Percentiles rank a stretch among this genome's conserved stretches.
Evolutionary conservation across 1,139 yeast genomes (phyloP).

Genomic region (Ashbya aceris): DNA sequence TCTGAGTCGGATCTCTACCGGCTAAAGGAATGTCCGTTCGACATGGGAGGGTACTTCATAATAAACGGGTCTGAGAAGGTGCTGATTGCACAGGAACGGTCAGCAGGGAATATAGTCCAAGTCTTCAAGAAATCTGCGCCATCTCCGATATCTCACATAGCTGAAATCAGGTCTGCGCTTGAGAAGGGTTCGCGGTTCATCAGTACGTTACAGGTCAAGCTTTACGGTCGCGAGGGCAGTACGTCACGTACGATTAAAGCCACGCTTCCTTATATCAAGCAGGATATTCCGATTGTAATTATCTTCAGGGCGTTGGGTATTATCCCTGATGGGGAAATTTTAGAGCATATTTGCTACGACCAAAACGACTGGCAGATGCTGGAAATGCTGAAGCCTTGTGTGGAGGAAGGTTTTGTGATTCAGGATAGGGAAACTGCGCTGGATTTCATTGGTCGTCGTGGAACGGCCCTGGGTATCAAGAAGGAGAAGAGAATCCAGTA

Average conservation of each 20-base stretch:
- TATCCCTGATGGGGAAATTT: slow-evolving; percentile 97
- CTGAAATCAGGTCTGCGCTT: slow-evolving; percentile 92
- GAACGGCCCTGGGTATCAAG: slow-evolving; percentile 83
- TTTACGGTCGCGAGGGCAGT: slow-evolving; percentile 75
- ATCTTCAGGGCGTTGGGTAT: slow-evolving; percentile 97
- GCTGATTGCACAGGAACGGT: slow-evolving; percentile 94
- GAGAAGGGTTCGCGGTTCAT: slow-evolving; percentile 96
- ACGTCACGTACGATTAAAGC: slow-evolving; percentile 83
- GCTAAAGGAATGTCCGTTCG: slow-evolving; percentile 96
- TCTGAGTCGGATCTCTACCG: slow-evolving; percentile 94
- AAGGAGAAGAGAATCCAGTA: slow-evolving; percentile 97
- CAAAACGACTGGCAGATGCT: slow-evolving; percentile 99
- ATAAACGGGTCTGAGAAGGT: slow-evolving; percentile 98
- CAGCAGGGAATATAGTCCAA: slow-evolving; percentile 97
- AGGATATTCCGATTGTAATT: slow-evolving; percentile 92
- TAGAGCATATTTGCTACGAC: slow-evolving; percentile 96
- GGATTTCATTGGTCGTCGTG: slow-evolving; percentile 98
- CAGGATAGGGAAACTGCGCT: slow-evolving; percentile 97
- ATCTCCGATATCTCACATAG: slow-evolving; percentile 90
- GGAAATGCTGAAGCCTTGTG: slow-evolving; percentile 98
- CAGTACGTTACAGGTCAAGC: slow-evolving; percentile 87
- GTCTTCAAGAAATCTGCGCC: slow-evolving; percentile 97
- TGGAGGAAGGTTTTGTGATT: slow-evolving; percentile 96
- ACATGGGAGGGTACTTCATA: slow-evolving; percentile 98
- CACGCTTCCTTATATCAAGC: slow-evolving; percentile 89